Base-by-base conservation (phyloP, 495 filamentous ascomycete genomes). In the Penicillium waksmanii region DNA sequence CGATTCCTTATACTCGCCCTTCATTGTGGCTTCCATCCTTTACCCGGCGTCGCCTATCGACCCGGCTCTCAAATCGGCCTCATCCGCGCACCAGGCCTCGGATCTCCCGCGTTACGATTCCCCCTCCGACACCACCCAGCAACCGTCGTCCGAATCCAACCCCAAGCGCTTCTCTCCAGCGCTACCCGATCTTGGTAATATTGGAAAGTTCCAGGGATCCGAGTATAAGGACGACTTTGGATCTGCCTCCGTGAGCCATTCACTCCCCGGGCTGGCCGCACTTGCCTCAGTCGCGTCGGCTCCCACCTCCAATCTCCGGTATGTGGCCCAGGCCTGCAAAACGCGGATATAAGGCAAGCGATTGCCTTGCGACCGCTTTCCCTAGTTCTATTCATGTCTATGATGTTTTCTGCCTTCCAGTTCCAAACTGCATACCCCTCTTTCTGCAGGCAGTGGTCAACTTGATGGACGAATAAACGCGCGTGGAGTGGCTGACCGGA, bases 231-330 rank as follows among this genome's bases (percentile, higher is more conserved):
- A 66, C 18, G 51, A 48, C 21, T 68, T 63, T 12, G 55, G 57
- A 38, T 68, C 66, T 19, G 57, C 51, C 23, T 66, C 66, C 51
- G 61, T 68, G 36, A 66, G 61, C 63, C 55, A 55, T 48, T 62
- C 77, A 12, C 65, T 77, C 46, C 74, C 74, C 3, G 76, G 73
- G 38, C 54, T 73, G 49, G 69, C 88, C 17, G 80, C 85, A 27
- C 77, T 92, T 62, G 86, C 88, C 52, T 83, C 84, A 46, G 78
- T 85, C 61, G 84, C 82, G 49, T 83, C 85, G 25, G 77, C 82
- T 53, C 80, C 83, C 35, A 85, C 86, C 64, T 84, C 85, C 55
- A 88, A 87, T 73, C 68, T 84, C 65, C 85, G 89, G 89, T 93
- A 78, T 58, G 82, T 82, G 42, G n/a, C n/a, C n/a, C n/a, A n/a